A percentile compares a stretch with the other conserved stretches of the same genome.
Evolutionary conservation across 352 stramenopile genomes (phyloP).

Genomic region (Phytophthora parvispora): DNA sequence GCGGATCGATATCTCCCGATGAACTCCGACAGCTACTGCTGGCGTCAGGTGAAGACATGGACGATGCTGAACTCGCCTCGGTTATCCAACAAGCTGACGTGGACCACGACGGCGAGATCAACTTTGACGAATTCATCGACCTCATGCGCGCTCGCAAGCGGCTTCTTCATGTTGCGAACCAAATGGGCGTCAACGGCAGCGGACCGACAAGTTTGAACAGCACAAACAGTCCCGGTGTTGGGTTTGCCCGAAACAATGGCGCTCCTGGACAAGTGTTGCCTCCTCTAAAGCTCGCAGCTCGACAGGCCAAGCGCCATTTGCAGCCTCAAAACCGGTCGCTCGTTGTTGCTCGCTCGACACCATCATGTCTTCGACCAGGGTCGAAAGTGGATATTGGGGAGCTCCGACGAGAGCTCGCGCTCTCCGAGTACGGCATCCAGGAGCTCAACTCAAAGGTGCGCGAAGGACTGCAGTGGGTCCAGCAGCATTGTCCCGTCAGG

Average conservation of each 20-base stretch:
- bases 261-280: slow-evolving; percentile 44
- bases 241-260: slow-evolving; percentile 8
- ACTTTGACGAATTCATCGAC: slow-evolving; percentile 83
- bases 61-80: slow-evolving; percentile 73
- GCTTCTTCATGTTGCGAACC: slow-evolving; percentile 73
- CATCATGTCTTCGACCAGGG: slow-evolving; percentile 64
- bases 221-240: slow-evolving; percentile 6
- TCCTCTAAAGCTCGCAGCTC: slow-evolving; percentile 63
- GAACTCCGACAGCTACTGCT: slow-evolving; percentile 72
- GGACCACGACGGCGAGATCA: slow-evolving; percentile 79
- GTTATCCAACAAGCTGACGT: slow-evolving; percentile 77
- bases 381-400: slow-evolving; percentile 57
- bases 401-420: slow-evolving; percentile 78
- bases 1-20: slow-evolving; percentile 76
- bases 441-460: slow-evolving; percentile 78
- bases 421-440: slow-evolving; percentile 85
- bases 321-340: slow-evolving; percentile 52
- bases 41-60: slow-evolving; percentile 77
- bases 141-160: slow-evolving; percentile 87
- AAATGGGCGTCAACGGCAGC: slow-evolving; percentile 62
- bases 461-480: slow-evolving; percentile 88
- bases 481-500: slow-evolving; percentile 84
- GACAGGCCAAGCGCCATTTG: slow-evolving; percentile 59
- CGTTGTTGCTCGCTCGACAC: slow-evolving; percentile 58
- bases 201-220: slow-evolving; percentile 27